These are phyloP conservation scores for Beauveria pseudobassiana DNA, from an alignment of 2,329 filamentous ascomycete species.

Conservation along the genomic window DNA sequence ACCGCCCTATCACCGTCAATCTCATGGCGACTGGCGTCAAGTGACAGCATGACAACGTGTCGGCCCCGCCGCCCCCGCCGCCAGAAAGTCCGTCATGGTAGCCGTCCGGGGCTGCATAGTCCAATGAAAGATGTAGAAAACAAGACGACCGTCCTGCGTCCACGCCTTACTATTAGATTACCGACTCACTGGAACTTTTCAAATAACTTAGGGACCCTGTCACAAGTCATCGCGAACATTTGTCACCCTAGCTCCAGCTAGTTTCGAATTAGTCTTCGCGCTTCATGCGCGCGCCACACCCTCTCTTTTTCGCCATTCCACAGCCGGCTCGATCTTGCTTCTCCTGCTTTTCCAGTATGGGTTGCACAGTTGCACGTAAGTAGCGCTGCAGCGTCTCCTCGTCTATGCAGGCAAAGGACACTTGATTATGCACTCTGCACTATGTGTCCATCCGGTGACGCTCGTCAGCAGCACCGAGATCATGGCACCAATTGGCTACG, in stretches of 20 bases:
- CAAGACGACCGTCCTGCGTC: too few relatives aligned
- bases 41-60: not conserved
- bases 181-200: too few relatives aligned
- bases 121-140: too few relatives aligned
- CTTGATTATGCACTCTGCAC: constrained; percentile 4
- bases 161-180: too few relatives aligned
- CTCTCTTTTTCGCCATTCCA: not conserved
- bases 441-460: not conserved
- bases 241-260: not conserved
- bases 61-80: too few relatives aligned
- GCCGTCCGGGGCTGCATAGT: too few relatives aligned
- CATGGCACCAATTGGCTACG: not conserved
- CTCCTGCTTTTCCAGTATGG: not conserved
- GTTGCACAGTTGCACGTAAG: not conserved
- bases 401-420: not conserved
- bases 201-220: too few relatives aligned
- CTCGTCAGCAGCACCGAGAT: not conserved
- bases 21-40: not conserved
- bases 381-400: not conserved
- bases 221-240: too few relatives aligned
- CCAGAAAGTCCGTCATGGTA: too few relatives aligned
- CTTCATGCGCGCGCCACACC: not conserved
- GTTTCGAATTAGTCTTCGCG: not conserved
- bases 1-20: not conserved
- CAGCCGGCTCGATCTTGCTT: not conserved